Evolutionary conservation across 2,329 filamentous ascomycete genomes (phyloP), one percentile per base, ranked within the genome.

Genomic region (Scytalidium lignicola): DNA sequence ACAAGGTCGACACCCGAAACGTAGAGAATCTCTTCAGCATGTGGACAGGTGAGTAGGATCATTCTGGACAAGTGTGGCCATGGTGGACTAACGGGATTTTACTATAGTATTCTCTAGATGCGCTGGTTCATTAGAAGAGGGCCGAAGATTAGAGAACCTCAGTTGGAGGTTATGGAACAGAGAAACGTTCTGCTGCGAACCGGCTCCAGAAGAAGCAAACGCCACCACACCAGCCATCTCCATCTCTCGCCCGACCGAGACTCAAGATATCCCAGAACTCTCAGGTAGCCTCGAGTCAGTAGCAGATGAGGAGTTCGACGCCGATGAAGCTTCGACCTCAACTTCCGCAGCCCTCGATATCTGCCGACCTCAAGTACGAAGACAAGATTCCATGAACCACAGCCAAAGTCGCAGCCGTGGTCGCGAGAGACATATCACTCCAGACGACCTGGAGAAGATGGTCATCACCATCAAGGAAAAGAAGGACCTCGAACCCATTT

Each of bases 121-220:
- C 70, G 90, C 90, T 65, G 89, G 93, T 64, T 93, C 91, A 46
- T 86, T 97, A 67, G 89, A 96, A 66, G 88, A 97, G 70, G 93
- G 93, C 50, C 84, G 89, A 65, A 80, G 93, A 63, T 76, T 96
- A 65, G 93, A 97, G 68, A 97, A 99, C 72, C 76, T 99, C 55
- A 95, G 88, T 67, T 97, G 93, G 93, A 79, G 93, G 61, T 74
- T 97, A 53, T 97, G 91, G 92, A 95, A 90, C 62, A 81, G 90
- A 62, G 91, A 97, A 67, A 92, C 88, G 10, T 90, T 96, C 61
- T 95, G 91, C 70, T 91, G 86, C 69, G 85, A 88, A 54, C 79
- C 78, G 37, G 74, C 78, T 51, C 74, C 77, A 58, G 74, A 76
- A 58, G 74, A 76, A 60, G 70, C 72, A 21, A 71, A 76, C 48